Base-by-base conservation (phyloP, 805 yeast genomes). In the Saccharomycopsis selenospora region DNA sequence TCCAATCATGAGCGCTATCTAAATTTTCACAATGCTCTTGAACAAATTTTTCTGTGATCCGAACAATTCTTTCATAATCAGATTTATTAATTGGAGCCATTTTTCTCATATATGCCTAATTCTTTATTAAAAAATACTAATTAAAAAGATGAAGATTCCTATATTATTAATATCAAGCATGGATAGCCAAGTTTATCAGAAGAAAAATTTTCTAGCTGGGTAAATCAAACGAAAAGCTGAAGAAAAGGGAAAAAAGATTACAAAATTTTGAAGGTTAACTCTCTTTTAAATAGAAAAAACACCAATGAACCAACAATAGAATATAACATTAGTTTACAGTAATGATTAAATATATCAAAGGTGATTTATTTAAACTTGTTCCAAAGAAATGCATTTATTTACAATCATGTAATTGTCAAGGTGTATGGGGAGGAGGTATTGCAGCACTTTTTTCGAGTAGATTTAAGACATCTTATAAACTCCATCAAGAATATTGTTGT, bases 391-490 rank as follows among this genome's bases (percentile, higher is more conserved):
- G 79, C 0, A 66, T 84, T 2, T 61, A 86, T 3, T 84, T 84
- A 1, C 95, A 87, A 60, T 79, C 95, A 0, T 87, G 95, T 59
- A 87, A 87, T 60, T 79, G 88, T 33, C 68, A 70, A 23, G 95
- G 95, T 0, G 58, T 70, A 1, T 87, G 95, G 95, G 93, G 93
- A 3, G 91, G 86, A 2, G 96, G 95, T 0, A 75, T 87, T 2
- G 95, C 95, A 0, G 69, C 68, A 3, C 74, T 65, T 23, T 77
- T 87, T 57, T 74, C 71, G 22, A 47, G 56, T 14, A 62, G 66
- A 42, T 86, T 72, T 61, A 89, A 87, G 2, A 58, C 67, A 2
- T 76, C 91, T 7, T 40, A 43, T 23, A 40, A 26, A 18, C 18
- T 22, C 4, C 55, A 52, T 27, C 26, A 48, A 17, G 13, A 48